A percentile compares a stretch with the other conserved stretches of the same genome.
Conservation (phyloP, 1,284 basidiomycete genomes). For the Cystobasidium sp. region DNA sequence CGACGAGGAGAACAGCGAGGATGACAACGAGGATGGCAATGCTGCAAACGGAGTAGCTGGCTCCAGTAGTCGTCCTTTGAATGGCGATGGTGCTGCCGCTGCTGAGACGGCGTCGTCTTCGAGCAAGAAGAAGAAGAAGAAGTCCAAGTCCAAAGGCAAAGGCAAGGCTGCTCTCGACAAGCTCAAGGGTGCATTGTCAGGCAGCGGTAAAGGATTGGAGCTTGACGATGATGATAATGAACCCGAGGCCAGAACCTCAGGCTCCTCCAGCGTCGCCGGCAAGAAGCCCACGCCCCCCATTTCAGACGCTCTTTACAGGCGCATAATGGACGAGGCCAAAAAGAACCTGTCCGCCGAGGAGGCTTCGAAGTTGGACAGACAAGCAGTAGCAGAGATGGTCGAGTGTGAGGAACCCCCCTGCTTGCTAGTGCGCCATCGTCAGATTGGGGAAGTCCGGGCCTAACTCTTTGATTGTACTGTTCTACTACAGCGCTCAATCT, state of each 20-base stretch:
- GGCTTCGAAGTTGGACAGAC: constrained; percentile 49
- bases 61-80: not conserved
- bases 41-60: constrained; percentile 2
- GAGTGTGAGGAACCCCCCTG: not conserved
- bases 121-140: constrained; percentile 53
- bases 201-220: constrained; percentile 7
- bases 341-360: constrained; percentile 48
- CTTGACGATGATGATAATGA: constrained; percentile 28
- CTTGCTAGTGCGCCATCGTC: not conserved
- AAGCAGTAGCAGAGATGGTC: constrained; percentile 44
- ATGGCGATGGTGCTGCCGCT: not conserved
- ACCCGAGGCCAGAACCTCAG: constrained; percentile 45
- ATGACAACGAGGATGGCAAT: constrained; percentile 11
- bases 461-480: constrained; percentile 38
- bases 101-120: not conserved
- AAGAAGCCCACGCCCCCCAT: constrained; percentile 50
- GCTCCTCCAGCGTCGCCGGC: constrained; percentile 46
- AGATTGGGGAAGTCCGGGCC: not conserved
- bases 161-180: constrained; percentile 57
- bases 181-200: constrained; percentile 53
- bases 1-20: constrained; percentile 18
- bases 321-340: constrained; percentile 53
- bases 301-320: constrained; percentile 56
- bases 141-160: constrained; percentile 58
- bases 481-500: constrained; percentile 56